Percentiles rank a stretch among this genome's conserved stretches.
Conservation (phyloP, 164 flowering plant genomes). For the Vitis cinerea region DNA sequence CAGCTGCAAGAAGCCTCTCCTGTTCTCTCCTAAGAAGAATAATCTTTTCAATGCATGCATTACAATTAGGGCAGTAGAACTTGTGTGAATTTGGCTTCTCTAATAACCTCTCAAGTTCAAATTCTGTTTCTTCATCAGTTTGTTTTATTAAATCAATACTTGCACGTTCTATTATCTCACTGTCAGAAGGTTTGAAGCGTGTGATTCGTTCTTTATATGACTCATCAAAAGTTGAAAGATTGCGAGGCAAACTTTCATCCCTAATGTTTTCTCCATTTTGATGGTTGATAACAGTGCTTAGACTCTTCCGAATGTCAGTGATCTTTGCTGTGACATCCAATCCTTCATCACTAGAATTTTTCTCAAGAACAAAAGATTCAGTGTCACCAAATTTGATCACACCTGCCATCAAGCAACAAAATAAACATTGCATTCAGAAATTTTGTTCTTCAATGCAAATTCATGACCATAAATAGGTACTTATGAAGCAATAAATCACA, state of each 20-base stretch:
- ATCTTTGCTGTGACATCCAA: conserved; percentile 7
- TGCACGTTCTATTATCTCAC: conserved; percentile 7
- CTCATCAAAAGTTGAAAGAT: conserved; percentile 14
- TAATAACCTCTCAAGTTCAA: conserved; percentile 55
- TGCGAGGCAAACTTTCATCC: conserved; percentile 13
- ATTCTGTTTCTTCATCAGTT: conserved; percentile 38
- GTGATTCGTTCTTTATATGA: conserved; percentile 7
- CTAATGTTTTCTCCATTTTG: conserved; percentile 13
- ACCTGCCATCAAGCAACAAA: no score
- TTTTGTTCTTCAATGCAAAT: no score
- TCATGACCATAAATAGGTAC: no score
- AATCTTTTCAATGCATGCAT: conserved; percentile 38
- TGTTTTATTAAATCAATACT: conserved; percentile 20
- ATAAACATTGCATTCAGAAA: no score
- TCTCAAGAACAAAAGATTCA: conserved; percentile 4
- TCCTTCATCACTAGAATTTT: conserved; percentile 15
- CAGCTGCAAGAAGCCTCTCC: no score
- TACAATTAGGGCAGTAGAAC: conserved; percentile 19
- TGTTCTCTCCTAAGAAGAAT: conserved; percentile 64
- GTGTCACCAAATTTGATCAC: no score
- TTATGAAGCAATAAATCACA: no score
- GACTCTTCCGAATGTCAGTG: conserved; percentile 13
- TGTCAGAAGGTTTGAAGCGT: conserved; percentile 1
- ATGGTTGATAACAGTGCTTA: conserved; percentile 3
- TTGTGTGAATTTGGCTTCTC: conserved; percentile 1